Percentiles rank a stretch among this genome's conserved stretches.
These are phyloP conservation scores for Claviceps capensis DNA, from an alignment of 2,329 filamentous ascomycete species.

Conservation along the genomic window DNA sequence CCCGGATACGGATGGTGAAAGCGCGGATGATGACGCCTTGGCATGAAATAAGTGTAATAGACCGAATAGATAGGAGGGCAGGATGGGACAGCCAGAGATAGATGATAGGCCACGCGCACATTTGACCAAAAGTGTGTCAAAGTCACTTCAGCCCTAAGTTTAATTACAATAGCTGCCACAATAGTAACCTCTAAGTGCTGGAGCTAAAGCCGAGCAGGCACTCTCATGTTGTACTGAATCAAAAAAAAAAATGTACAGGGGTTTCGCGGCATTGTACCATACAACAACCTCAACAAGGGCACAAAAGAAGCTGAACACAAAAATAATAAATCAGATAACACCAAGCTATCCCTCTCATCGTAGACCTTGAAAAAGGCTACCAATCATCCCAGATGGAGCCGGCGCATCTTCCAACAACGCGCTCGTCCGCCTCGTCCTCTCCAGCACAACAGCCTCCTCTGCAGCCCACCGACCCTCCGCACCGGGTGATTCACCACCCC, in stretches of 20 bases:
- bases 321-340: background rate
- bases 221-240: no score
- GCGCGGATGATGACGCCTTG: background rate
- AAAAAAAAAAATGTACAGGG: no score
- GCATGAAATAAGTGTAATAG: background rate
- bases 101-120: background rate
- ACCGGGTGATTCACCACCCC: conserved; percentile 20
- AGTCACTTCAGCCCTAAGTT: no score
- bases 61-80: no score
- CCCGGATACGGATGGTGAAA: background rate
- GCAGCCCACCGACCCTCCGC: conserved; percentile 36
- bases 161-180: no score
- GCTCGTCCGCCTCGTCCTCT: conserved; percentile 34
- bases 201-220: no score
- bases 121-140: no score
- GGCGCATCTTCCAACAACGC: conserved; percentile 37
- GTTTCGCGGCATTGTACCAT: background rate
- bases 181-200: no score
- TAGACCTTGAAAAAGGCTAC: conserved; percentile 23
- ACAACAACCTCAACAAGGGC: background rate
- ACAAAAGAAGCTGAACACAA: background rate
- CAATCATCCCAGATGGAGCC: conserved; percentile 20
- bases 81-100: background rate
- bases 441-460: conserved; percentile 39
- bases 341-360: no score